These are phyloP conservation scores for Simplicillium aogashimaense DNA, from an alignment of 2,329 filamentous ascomycete species.

Conservation along the genomic window DNA sequence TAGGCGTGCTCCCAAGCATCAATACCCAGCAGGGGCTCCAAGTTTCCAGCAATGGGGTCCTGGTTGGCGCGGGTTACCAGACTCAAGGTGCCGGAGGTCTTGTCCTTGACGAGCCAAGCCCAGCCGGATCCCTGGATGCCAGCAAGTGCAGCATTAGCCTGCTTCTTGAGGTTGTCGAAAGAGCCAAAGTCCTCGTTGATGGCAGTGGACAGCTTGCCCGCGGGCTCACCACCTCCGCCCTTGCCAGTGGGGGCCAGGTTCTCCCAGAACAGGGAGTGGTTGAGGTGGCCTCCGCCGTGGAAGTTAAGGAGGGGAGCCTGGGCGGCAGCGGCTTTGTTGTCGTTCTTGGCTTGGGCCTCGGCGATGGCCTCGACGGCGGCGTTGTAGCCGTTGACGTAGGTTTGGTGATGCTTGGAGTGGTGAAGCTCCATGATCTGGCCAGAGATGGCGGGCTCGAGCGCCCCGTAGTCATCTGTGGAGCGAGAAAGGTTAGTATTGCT, in stretches of 20 bases:
- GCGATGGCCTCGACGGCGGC: conserved; percentile 63
- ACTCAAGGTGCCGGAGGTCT: conserved; percentile 48
- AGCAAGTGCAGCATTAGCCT: conserved; percentile 59
- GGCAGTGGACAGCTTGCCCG: conserved; percentile 50
- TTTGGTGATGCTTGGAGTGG: conserved; percentile 90
- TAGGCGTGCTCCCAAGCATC: conserved; percentile 97
- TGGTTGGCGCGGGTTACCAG: conserved; percentile 74
- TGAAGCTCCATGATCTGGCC: conserved; percentile 95
- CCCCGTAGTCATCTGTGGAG: conserved; percentile 93
- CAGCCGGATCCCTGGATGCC: conserved; percentile 80
- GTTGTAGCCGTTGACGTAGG: conserved; percentile 87
- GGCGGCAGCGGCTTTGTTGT: conserved; percentile 36
- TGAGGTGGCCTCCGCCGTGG: conserved; percentile 78
- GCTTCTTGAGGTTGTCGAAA: conserved; percentile 52
- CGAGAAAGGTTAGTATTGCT: not conserved
- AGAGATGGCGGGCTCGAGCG: conserved; percentile 76
- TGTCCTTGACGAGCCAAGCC: conserved; percentile 78
- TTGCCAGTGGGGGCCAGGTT: conserved; percentile 62
- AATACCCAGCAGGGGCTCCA: conserved; percentile 73
- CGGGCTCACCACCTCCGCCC: conserved; percentile 49
- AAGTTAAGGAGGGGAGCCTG: conserved; percentile 57
- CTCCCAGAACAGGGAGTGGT: conserved; percentile 82
- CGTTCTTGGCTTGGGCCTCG: conserved; percentile 54
- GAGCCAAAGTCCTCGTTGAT: conserved; percentile 61
- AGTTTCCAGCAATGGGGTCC: conserved; percentile 78